These are phyloP conservation scores for Mortierella sp. DNA, from an alignment of 371 early-diverging fungal species.

Conservation along the genomic window DNA sequence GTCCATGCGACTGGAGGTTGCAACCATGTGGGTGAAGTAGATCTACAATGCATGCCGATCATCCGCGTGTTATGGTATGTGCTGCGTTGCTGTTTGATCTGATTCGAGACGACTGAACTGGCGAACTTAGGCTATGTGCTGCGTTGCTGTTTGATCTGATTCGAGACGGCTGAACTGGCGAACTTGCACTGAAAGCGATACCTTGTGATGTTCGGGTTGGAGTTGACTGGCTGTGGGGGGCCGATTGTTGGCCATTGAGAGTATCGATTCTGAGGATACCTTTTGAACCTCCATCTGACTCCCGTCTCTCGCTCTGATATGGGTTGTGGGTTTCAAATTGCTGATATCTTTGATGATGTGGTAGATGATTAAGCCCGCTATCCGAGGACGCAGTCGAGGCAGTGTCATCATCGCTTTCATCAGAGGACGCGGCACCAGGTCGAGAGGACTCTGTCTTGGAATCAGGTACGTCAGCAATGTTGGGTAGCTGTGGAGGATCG, in stretches of 20 bases:
- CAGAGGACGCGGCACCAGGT: constrained; percentile 6
- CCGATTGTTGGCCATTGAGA: not conserved
- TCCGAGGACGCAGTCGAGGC: too few species aligned
- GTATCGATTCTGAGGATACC: not conserved
- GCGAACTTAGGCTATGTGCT: not conserved
- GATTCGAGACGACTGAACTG: constrained; percentile 6
- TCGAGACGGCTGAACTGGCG: constrained; percentile 8
- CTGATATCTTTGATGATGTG: constrained; percentile 21
- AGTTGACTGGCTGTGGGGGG: not conserved
- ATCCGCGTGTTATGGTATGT: too few species aligned
- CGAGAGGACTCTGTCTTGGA: constrained; percentile 2
- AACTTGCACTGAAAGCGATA: not conserved
- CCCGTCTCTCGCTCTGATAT: constrained; percentile 5
- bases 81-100: too few species aligned
- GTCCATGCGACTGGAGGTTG: too few species aligned
- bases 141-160: not conserved
- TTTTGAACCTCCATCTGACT: not conserved
- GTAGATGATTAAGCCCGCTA: constrained; percentile 15
- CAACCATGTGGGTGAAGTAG: too few species aligned
- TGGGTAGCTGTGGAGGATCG: constrained; percentile 22
- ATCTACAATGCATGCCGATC: too few species aligned
- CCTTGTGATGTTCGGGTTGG: constrained; percentile 9
- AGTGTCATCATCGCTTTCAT: not conserved
- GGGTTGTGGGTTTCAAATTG: constrained; percentile 26
- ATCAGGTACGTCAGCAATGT: constrained; percentile 11